Percentiles rank a stretch among this genome's conserved stretches.
These are phyloP conservation scores for Chondrus crispus DNA, from an alignment of 23 red algal species.

Conservation along the genomic window DNA sequence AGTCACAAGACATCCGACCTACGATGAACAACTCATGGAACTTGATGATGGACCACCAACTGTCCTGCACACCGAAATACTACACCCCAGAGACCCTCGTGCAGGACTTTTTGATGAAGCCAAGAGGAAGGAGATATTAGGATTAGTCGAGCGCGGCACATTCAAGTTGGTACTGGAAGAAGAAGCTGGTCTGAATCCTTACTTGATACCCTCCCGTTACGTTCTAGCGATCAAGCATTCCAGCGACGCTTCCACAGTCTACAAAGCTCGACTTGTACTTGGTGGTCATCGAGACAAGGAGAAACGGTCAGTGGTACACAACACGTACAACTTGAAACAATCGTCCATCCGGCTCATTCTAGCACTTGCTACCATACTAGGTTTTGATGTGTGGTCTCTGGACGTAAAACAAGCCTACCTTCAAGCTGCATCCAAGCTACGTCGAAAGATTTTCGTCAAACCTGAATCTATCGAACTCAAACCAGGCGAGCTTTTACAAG, in stretches of 20 bases:
- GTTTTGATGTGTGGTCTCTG: background rate
- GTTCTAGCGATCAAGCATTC: background rate
- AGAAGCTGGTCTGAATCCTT: background rate
- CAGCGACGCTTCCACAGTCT: background rate
- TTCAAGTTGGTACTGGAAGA: background rate
- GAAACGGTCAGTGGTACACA: background rate
- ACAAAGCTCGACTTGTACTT: background rate
- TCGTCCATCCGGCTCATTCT: background rate
- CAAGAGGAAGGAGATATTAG: background rate
- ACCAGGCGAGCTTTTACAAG: background rate
- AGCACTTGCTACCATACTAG: background rate
- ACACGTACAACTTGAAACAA: background rate
- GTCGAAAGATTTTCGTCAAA: background rate
- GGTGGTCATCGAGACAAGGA: constrained; percentile 7
- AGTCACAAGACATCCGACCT: background rate
- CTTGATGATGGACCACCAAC: background rate
- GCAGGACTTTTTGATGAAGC: background rate
- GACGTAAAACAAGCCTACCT: constrained; percentile 5
- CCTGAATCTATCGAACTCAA: background rate
- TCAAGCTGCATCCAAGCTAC: background rate
- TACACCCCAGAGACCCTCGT: background rate
- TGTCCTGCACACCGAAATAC: background rate
- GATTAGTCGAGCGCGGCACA: background rate
- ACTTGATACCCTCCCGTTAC: background rate
- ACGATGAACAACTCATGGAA: background rate